Conservation (phyloP, 2,329 filamentous ascomycete genomes). For the Epichloe festucae region DNA sequence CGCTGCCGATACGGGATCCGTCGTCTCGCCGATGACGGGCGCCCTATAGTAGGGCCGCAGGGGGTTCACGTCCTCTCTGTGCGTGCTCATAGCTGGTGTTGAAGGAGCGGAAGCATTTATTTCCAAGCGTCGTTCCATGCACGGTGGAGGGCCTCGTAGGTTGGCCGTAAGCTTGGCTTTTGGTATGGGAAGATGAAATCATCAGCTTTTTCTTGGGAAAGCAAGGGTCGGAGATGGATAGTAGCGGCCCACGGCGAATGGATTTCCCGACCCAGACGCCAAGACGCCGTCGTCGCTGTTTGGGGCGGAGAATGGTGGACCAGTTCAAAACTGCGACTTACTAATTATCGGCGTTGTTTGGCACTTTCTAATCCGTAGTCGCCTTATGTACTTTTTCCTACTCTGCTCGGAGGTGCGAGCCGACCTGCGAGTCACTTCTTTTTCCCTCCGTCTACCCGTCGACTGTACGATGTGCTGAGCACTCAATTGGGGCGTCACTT, state of each 20-base stretch:
- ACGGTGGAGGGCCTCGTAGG: neutral
- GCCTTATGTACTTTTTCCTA: conserved; percentile 1
- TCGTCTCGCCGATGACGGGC: conserved; percentile 38
- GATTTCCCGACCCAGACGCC: conserved; percentile 20
- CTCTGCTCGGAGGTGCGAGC: neutral
- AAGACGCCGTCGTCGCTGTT: conserved; percentile 8
- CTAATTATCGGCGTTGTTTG: conserved; percentile 3
- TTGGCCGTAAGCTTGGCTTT: neutral
- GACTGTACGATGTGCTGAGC: neutral
- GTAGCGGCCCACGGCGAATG: conserved; percentile 17
- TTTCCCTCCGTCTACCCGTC: too few relatives aligned
- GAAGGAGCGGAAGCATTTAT: conserved; percentile 15
- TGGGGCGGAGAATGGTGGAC: neutral
- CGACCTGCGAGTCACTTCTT: neutral
- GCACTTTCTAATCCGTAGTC: conserved; percentile 7
- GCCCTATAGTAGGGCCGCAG: conserved; percentile 59
- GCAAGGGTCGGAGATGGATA: conserved; percentile 13
- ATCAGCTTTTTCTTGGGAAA: conserved; percentile 1
- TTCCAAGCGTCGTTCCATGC: neutral
- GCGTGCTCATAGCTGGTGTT: conserved; percentile 28
- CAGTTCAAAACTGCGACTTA: conserved; percentile 5
- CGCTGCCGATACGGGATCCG: conserved; percentile 24
- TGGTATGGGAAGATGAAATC: conserved; percentile 5
- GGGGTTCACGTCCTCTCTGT: conserved; percentile 43
- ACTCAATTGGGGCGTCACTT: neutral